These are phyloP conservation scores for Thelephora terrestris DNA, from an alignment of 1,284 basidiomycete species.

Conservation along the genomic window DNA sequence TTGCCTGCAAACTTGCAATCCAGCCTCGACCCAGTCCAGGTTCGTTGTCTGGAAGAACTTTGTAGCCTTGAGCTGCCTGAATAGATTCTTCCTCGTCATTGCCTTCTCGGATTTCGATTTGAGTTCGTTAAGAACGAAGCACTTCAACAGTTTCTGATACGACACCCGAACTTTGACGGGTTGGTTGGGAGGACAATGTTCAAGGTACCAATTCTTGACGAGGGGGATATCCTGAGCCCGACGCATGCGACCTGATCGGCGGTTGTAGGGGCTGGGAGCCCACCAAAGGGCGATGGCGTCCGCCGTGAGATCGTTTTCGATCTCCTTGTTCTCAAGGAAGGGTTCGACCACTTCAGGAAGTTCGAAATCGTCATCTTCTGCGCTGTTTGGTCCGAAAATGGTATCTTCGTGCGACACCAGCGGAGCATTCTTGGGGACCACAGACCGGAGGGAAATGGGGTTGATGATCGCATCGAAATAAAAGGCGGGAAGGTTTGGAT, in stretches of 20 bases:
- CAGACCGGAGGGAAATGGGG: constrained; percentile 84
- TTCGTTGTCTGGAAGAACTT: constrained; percentile 99
- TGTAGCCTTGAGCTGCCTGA: constrained; percentile 93
- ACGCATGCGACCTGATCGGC: constrained; percentile 87
- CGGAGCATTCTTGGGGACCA: constrained; percentile 73
- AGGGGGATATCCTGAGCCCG: constrained; percentile 93
- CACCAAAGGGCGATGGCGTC: constrained; percentile 98
- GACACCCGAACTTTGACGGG: constrained; percentile 98
- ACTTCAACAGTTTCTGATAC: constrained; percentile 97
- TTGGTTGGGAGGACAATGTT: constrained; percentile 95
- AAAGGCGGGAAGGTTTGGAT: constrained; percentile 98
- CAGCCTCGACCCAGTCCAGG: constrained; percentile 99
- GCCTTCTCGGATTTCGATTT: constrained; percentile 87
- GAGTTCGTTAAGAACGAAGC: constrained; percentile 92
- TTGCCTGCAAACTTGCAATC: constrained; percentile 95
- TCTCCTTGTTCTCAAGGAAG: constrained; percentile 73
- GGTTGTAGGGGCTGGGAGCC: constrained; percentile 94
- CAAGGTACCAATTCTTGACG: constrained; percentile 96
- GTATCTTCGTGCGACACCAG: constrained; percentile 84
- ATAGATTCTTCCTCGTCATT: constrained; percentile 96
- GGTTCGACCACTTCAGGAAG: constrained; percentile 76
- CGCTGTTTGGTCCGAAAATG: constrained; percentile 80
- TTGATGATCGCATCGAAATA: constrained; percentile 99
- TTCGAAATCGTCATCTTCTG: constrained; percentile 84
- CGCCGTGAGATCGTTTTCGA: constrained; percentile 90